Evolutionary conservation across 2,329 filamentous ascomycete species (phyloP).

Genomic region (Capronia americana): DNA sequence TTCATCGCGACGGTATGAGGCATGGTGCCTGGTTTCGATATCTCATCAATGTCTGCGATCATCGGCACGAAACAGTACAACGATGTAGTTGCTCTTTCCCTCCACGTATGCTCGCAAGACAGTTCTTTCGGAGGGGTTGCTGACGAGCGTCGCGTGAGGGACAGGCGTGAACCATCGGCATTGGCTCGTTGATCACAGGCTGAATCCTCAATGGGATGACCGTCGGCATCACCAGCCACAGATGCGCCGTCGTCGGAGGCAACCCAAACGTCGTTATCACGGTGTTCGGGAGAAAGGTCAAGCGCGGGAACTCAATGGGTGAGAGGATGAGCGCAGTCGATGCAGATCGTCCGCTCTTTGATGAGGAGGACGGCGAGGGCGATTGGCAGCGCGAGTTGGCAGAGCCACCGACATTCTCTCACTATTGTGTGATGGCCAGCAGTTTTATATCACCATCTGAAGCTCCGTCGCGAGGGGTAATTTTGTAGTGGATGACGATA

Average conservation of each 20-base stretch:
- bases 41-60: conserved; percentile 62
- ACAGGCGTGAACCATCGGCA: conserved; percentile 20
- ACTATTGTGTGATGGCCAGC: not conserved
- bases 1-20: conserved; percentile 60
- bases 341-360: too few relatives aligned
- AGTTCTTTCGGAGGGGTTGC: too few relatives aligned
- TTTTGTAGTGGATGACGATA: not conserved
- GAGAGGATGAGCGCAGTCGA: not conserved
- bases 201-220: conserved; percentile 42
- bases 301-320: conserved; percentile 15
- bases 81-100: not conserved
- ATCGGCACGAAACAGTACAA: conserved; percentile 58
- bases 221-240: conserved; percentile 53
- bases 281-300: conserved; percentile 40
- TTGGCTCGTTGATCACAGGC: conserved; percentile 38
- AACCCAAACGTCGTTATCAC: conserved; percentile 56
- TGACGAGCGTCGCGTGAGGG: too few relatives aligned
- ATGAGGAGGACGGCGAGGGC: too few relatives aligned
- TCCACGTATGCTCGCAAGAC: too few relatives aligned
- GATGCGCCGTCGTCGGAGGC: too few relatives aligned
- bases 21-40: conserved; percentile 64
- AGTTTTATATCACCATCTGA: too few relatives aligned
- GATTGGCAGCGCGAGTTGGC: too few relatives aligned
- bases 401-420: not conserved
- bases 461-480: not conserved